These are phyloP conservation scores for Aspergillus oerlinghausenensis DNA, from an alignment of 2,329 filamentous ascomycete species.

Conservation along the genomic window DNA sequence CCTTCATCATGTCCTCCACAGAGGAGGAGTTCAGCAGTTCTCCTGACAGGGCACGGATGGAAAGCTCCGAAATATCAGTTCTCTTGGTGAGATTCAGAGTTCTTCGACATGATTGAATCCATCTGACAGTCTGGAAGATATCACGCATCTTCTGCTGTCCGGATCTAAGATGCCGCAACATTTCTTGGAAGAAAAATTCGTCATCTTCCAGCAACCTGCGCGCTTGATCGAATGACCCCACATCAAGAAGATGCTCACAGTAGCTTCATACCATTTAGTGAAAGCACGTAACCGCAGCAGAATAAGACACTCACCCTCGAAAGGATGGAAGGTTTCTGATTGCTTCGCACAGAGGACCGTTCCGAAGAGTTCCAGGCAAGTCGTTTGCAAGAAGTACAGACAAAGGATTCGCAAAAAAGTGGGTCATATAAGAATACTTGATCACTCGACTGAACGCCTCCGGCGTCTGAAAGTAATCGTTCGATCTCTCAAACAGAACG, in stretches of 20 bases:
- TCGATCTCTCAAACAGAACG: conserved; percentile 52
- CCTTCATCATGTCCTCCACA: conserved; percentile 49
- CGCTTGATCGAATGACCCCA: conserved; percentile 29
- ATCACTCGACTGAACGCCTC: conserved; percentile 51
- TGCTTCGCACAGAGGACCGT: conserved; percentile 48
- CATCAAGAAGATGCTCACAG: conserved; percentile 41
- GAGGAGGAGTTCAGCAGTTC: conserved; percentile 49
- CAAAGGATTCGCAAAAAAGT: conserved; percentile 58
- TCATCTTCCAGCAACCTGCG: conserved; percentile 49
- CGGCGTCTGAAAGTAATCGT: conserved; percentile 57
- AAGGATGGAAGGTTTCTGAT: conserved; percentile 56
- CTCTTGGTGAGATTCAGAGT: conserved; percentile 28
- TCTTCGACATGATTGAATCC: conserved; percentile 24
- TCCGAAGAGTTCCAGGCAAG: conserved; percentile 21
- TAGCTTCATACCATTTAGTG: conserved; percentile 26
- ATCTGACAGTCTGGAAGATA: conserved; percentile 31
- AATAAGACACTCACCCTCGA: conserved; percentile 31
- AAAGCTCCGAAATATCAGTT: conserved; percentile 32
- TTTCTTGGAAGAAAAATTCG: conserved; percentile 41
- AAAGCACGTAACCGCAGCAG: not conserved
- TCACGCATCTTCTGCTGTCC: conserved; percentile 39
- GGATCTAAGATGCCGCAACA: conserved; percentile 32
- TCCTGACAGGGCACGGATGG: conserved; percentile 44
- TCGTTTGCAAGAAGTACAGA: conserved; percentile 45
- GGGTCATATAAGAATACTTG: conserved; percentile 60